These are phyloP conservation scores for Leptographium lundbergii DNA, from an alignment of 2,329 filamentous ascomycete species.

Conservation along the genomic window DNA sequence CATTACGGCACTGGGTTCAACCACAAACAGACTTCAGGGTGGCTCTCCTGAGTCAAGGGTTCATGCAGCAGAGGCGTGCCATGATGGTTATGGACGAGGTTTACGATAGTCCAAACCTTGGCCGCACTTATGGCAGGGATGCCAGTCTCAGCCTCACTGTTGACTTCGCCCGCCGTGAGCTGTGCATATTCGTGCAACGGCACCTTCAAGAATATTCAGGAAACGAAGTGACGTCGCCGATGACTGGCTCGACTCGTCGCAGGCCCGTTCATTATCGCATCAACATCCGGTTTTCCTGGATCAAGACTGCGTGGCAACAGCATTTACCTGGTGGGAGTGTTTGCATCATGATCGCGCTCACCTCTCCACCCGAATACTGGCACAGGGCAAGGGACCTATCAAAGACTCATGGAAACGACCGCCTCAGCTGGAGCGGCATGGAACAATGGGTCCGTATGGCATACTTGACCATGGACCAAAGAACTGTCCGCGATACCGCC, in stretches of 20 bases:
- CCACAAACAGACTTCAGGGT: constrained; percentile 28
- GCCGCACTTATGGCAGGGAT: background rate
- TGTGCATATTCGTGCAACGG: constrained; percentile 6
- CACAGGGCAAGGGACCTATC: constrained; percentile 22
- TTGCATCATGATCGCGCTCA: constrained; percentile 33
- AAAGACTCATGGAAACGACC: constrained; percentile 21
- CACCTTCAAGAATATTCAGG: background rate
- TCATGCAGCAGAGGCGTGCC: constrained; percentile 35
- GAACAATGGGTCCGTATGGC: constrained; percentile 38
- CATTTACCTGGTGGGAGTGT: constrained; percentile 19
- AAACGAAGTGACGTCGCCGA: no score
- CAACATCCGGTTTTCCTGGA: constrained; percentile 29
- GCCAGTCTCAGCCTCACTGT: constrained; percentile 13
- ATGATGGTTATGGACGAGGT: constrained; percentile 48
- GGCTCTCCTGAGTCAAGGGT: constrained; percentile 46
- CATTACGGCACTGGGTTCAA: constrained; percentile 11
- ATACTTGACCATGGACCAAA: constrained; percentile 26
- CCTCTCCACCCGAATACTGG: constrained; percentile 35
- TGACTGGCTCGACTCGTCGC: background rate
- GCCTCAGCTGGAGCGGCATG: constrained; percentile 23
- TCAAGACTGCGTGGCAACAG: constrained; percentile 30
- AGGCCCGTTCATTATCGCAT: constrained; percentile 23
- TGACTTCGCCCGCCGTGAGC: constrained; percentile 2
- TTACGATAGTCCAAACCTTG: background rate
- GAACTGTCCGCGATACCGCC: constrained; percentile 20